These are phyloP conservation scores for Mycena galericulata DNA, from an alignment of 768 basidiomycete genomes.

Conservation along the genomic window DNA sequence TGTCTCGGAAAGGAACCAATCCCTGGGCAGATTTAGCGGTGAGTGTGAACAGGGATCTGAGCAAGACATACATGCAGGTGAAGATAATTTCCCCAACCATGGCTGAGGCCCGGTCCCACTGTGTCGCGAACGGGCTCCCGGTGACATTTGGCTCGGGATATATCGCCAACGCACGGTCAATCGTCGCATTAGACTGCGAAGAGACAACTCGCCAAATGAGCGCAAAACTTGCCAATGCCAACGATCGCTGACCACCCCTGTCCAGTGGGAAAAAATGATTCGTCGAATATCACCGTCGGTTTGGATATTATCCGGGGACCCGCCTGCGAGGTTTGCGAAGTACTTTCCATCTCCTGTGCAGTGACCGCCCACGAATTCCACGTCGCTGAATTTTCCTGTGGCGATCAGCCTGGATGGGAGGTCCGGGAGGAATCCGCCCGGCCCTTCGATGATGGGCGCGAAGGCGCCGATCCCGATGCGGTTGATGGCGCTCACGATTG, in stretches of 20 bases:
- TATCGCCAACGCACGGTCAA: constrained; percentile 48
- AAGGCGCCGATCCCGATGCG: constrained; percentile 46
- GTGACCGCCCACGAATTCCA: constrained; percentile 55
- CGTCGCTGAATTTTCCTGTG: constrained; percentile 45
- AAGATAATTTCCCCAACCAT: constrained; percentile 58
- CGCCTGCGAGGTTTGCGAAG: constrained; percentile 56
- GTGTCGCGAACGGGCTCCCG: constrained; percentile 52
- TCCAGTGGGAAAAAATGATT: constrained; percentile 50
- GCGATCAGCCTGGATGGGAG: constrained; percentile 52
- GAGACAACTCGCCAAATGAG: too few species aligned
- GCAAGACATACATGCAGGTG: constrained; percentile 52
- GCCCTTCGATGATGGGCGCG: constrained; percentile 45
- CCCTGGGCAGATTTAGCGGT: constrained; percentile 41
- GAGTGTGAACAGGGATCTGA: too few species aligned
- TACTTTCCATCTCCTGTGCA: constrained; percentile 58
- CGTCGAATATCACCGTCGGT: constrained; percentile 54
- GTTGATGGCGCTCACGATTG: constrained; percentile 54
- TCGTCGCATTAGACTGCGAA: constrained; percentile 51
- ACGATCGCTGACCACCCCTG: constrained; percentile 49
- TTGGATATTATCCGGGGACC: constrained; percentile 49
- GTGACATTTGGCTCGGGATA: constrained; percentile 50
- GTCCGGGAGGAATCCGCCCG: constrained; percentile 46
- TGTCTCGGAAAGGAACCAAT: constrained; percentile 53
- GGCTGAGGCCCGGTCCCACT: constrained; percentile 54
- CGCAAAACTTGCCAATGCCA: too few species aligned